Evolutionary conservation across 2,329 filamentous ascomycete species (phyloP).

Genomic region (Pseudogymnoascus sp.): DNA sequence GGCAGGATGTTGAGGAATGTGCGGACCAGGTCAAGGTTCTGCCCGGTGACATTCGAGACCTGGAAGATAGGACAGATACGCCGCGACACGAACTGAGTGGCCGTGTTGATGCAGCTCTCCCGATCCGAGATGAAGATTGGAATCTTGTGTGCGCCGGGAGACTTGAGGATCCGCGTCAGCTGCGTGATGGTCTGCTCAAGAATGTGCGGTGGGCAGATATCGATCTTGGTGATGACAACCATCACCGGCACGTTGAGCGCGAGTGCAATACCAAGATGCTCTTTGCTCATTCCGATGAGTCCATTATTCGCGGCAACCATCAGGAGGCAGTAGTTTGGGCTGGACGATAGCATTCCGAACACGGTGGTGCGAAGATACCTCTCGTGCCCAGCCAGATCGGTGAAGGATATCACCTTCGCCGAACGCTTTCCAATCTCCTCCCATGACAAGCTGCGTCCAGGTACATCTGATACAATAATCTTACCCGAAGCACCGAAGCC

Average conservation of each 20-base stretch:
- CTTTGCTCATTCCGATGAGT: conserved; percentile 94
- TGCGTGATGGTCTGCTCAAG: conserved; percentile 88
- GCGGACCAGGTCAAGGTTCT: conserved; percentile 81
- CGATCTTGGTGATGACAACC: conserved; percentile 96
- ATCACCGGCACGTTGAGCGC: conserved; percentile 95
- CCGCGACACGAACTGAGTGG: conserved; percentile 89
- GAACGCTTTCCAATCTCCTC: conserved; percentile 94
- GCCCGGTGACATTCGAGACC: conserved; percentile 93
- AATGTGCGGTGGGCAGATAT: conserved; percentile 94
- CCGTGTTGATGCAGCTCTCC: conserved; percentile 89
- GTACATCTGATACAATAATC: conserved; percentile 71
- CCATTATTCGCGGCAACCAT: conserved; percentile 99
- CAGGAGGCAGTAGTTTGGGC: conserved; percentile 92
- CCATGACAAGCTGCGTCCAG: conserved; percentile 86
- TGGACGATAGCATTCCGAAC: conserved; percentile 87
- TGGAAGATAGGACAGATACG: conserved; percentile 96
- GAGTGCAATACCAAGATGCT: conserved; percentile 89
- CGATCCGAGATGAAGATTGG: conserved; percentile 89
- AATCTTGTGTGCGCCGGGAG: conserved; percentile 86
- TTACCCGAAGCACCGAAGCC: conserved; percentile 85
- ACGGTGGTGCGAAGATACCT: conserved; percentile 92
- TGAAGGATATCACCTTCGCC: conserved; percentile 94
- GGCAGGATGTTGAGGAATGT: conserved; percentile 93
- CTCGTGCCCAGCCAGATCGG: conserved; percentile 91
- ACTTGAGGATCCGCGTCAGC: conserved; percentile 87